Base-by-base conservation (phyloP, 179 eudicot species). In the Amaranthus tricolor region DNA sequence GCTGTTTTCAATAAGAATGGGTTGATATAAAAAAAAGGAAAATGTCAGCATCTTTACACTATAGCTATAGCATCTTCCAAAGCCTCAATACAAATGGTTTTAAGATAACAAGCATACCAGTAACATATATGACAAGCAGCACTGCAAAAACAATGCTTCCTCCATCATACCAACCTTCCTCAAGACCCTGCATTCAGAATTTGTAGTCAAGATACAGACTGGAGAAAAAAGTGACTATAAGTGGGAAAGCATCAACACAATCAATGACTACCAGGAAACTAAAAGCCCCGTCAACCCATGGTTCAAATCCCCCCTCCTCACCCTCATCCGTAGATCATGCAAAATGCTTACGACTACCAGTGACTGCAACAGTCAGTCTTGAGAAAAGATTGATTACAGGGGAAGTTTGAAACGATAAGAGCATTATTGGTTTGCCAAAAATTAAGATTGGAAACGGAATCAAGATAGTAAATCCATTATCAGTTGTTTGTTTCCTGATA, bases 121-220 rank as follows among this genome's bases (percentile, higher is more conserved):
- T 93, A 71, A 89, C 96, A 80, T 85, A 50, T 62, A 94, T 89
- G 56, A 94, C 98, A 73, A 94, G 94, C 79, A 92, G 74, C 72
- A 94, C 98, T 60, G 98, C 98, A 75, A 94, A 87, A 19, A 87
- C 78, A 65, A 94, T 94, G 84, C 98, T 91, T 81, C 96, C 97
- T 17, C 98, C 97, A 80, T 94, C 98, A 76, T 88, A 88, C 98
- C 98, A 94, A 74, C 98, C 97, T 79, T 92, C 89, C 79, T 80
- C 11, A 8, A 86, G 68, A 71, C 98, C 97, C 98, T 91, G 76
- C 65, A 54, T 61, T 52, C 60, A 76, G 24, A 62, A 43, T 48
- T 21, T 9, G 43, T 14, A 62, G 16, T 68, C 51, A 78, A 8
- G 64, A 24, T 31, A 43, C 17, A 75, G 47, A 8, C 24, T 44